Base-by-base conservation (phyloP, 179 eudicot genomes). In the Corrigiola litoralis region DNA sequence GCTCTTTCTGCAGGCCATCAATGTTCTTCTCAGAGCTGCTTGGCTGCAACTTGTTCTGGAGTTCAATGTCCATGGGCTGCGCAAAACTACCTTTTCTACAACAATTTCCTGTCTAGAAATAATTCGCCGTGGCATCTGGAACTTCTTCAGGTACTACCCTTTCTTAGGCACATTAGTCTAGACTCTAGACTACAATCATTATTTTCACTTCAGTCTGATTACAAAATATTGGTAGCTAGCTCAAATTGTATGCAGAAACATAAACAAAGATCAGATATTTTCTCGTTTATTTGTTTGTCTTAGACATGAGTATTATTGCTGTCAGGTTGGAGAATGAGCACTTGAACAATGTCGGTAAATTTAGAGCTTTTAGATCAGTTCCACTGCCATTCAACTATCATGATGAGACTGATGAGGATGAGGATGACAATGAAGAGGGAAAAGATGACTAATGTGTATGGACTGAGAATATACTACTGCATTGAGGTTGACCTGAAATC, bases 321-420 rank as follows among this genome's bases (percentile, higher is more conserved):
- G 25, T 55, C 77, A 88, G 97, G 86, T 69, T 89, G 81, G 96
- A 91, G 74, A 89, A 91, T 64, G 96, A 91, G 79, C 97, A 91
- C 78, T 54, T 91, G 80, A 89, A 92, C 81, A 89, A 92, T 46
- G 92, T 89, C 23, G 96, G 95, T 37, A 87, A 79, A 67, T 89
- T 67, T 56, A 80, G 96, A 53, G 97, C 96, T 5, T 87, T 89
- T 71, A 87, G 79, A 58, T 72, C 95, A 37, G 84, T 92, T 40
- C 95, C 95, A 0, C 71, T 92, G 54, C 98, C 98, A 23, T 87
- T 82, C 74, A 67, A 75, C 58, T 85, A 89, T 68, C 71, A 67
- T 14, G 68, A 67, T 6, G 42, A 60, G 6, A 29, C 38, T 17
- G 31, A 29, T 27, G 68, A 72, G 0, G 80, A 71, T 4, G 68